Base-by-base conservation (phyloP, 2,329 filamentous ascomycete species). In the Diplodia sapinea region DNA sequence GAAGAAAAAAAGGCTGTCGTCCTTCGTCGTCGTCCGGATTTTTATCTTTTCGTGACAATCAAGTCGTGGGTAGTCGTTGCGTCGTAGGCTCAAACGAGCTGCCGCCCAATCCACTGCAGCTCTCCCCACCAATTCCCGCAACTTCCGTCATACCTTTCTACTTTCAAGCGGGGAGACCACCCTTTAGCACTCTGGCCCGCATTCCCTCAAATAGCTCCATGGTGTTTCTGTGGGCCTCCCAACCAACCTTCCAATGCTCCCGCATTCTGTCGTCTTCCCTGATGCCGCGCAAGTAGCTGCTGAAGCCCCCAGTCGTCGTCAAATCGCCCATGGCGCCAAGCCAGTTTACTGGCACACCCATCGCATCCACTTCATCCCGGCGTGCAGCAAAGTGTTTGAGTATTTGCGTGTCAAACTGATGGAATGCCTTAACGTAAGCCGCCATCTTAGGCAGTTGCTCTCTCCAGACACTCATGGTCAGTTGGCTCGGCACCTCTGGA, bases 231-330 rank as follows among this genome's bases (percentile, higher is more conserved):
- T 93, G 90, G 69, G 83, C 83, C 52, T 87, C 84, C 69, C 85
- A 87, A 8, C 86, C 86, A 9, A 83, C 76, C 36, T 79, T 79
- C 89, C 90, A 92, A 67, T 85, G 83, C 72, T 82, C 82, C 67
- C 88, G 82, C 5, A 91, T 86, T 57, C 82, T 80, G 70, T 87
- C 84, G 73, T 93, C 91, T 76, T 91, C 86, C 70, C 86, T 84
- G 66, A 90, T 78, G 74, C 86, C 87, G 47, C 79, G 79, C 68
- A 87, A 76, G 74, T 93, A 93, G 66, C 85, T 83, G 17, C 81
- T 75, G 29, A 89, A 82, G 0, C 85, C 87, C 1, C 83, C 84
- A 64, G 83, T 82, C 2, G 72, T 77, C 1, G 73, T 74, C 43
- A 47, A 47, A 69, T 87, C 85, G 4, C 86, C 86, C 8, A 82